Conservation (phyloP, 805 yeast genomes). For the Kodamaea kaohsiungensis region DNA sequence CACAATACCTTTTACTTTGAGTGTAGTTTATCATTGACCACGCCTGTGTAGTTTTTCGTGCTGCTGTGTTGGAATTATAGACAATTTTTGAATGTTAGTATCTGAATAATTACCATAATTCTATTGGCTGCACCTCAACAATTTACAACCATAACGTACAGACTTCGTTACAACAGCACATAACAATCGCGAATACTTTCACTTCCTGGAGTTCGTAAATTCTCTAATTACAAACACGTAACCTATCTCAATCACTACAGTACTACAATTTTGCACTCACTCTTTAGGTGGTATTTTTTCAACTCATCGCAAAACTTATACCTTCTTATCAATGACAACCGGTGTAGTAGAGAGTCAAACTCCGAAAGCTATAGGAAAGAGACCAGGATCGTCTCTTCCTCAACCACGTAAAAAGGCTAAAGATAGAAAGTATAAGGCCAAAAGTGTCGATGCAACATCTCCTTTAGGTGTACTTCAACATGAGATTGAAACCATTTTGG, state of each 20-base stretch:
- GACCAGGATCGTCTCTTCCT: not conserved
- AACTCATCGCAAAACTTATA: not conserved
- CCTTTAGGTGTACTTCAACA: conserved; percentile 76
- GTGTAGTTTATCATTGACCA: no score
- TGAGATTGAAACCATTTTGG: conserved; percentile 66
- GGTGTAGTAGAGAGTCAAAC: not conserved
- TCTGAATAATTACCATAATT: not conserved
- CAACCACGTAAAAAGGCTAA: conserved; percentile 22
- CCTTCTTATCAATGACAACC: not conserved
- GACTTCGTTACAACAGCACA: no score
- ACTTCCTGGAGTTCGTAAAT: no score
- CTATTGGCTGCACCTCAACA: not conserved
- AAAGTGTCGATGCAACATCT: conserved; percentile 71
- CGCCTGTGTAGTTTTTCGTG: no score
- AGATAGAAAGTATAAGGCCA: conserved; percentile 57
- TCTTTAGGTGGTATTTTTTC: not conserved
- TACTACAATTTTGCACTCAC: not conserved
- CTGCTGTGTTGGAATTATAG: no score
- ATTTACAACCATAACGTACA: no score
- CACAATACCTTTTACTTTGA: not conserved
- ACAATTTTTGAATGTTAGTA: not conserved
- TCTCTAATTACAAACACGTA: no score
- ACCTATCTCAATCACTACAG: no score
- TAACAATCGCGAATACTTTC: no score
- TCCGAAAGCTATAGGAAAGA: not conserved